These are phyloP conservation scores for Quercus mongolica DNA, from an alignment of 306 rosid genomes.

Conservation along the genomic window DNA sequence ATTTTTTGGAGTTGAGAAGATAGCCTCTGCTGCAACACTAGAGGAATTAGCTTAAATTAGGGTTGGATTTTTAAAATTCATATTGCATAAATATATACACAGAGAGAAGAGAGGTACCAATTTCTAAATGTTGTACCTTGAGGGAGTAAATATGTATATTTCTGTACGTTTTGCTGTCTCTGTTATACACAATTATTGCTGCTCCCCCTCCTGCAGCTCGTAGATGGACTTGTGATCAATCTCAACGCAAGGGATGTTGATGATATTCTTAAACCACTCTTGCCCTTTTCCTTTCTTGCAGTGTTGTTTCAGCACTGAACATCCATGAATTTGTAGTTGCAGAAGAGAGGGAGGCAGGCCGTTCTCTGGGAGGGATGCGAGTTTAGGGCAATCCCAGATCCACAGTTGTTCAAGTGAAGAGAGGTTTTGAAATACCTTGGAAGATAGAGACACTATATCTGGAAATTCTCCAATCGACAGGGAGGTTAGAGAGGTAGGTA, in stretches of 20 bases:
- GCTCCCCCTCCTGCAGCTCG: too few relatives aligned
- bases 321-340: accelerated
- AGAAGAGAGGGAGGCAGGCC: not conserved
- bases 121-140: too few relatives aligned
- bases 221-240: not conserved
- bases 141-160: too few relatives aligned
- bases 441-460: slow-evolving; percentile 2
- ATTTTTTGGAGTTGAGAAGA: too few relatives aligned
- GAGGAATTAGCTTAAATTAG: too few relatives aligned
- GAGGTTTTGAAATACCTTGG: slow-evolving; percentile 19
- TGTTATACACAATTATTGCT: too few relatives aligned
- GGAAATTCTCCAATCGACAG: not conserved
- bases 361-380: not conserved
- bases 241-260: not conserved
- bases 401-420: not conserved
- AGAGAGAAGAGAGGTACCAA: too few relatives aligned
- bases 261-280: not conserved
- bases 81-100: too few relatives aligned
- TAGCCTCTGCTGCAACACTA: too few relatives aligned
- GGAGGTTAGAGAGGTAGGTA: not conserved
- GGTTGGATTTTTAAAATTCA: too few relatives aligned
- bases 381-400: accelerated
- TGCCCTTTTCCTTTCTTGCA: not conserved
- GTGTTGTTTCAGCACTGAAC: not conserved
- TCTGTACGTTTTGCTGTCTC: too few relatives aligned